Evolutionary conservation across 768 basidiomycete species (phyloP).

Genomic region (Filobasidium wieringae): DNA sequence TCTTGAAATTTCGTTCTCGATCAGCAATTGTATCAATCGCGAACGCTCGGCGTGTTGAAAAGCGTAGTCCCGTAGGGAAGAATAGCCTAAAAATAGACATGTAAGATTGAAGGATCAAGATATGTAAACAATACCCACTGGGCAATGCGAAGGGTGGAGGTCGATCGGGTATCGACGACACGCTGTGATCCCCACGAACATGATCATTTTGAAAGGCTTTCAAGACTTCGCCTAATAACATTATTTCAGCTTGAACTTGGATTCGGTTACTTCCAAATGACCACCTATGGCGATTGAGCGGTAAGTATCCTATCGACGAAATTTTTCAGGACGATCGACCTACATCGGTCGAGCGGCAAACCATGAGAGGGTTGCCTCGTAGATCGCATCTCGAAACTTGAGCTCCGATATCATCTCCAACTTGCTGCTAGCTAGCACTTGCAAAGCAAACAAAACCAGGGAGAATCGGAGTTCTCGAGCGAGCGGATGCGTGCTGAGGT

Average conservation of each 20-base stretch:
- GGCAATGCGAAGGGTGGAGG: conserved; percentile 24
- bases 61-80: conserved; percentile 45
- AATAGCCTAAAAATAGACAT: conserved; percentile 16
- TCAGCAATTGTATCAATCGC: conserved; percentile 64
- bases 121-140: conserved; percentile 21
- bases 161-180: conserved; percentile 27
- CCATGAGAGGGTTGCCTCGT: conserved; percentile 74
- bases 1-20: conserved; percentile 81
- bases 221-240: conserved; percentile 71
- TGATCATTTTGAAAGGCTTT: conserved; percentile 63
- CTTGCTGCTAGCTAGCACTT: conserved; percentile 74
- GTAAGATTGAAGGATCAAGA: not conserved
- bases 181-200: conserved; percentile 45
- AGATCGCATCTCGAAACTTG: conserved; percentile 60
- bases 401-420: conserved; percentile 74
- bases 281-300: conserved; percentile 51
- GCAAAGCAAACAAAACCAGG: conserved; percentile 83
- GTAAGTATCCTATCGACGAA: not conserved
- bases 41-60: conserved; percentile 56
- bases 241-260: conserved; percentile 79
- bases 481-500: conserved; percentile 83
- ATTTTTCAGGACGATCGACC: conserved; percentile 30
- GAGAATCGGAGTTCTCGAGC: conserved; percentile 83
- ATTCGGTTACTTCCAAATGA: conserved; percentile 88
- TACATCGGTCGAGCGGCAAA: conserved; percentile 88